A percentile compares a stretch with the other conserved stretches of the same genome.
phyloP scores from a whole-genome alignment of 176 grass and related monocot species.

The Sorghum bicolor region Sorghum_bicolor_NCBIv3 NC_012877.2:55562501-55563000 shows the following conservation, averaged over 20 bases:
- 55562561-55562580: not conserved
- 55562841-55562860: not conserved
- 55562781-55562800: not conserved
- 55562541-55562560: not conserved
- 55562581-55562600: constrained; percentile 8
- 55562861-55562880: not conserved
- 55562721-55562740: constrained; percentile 19
- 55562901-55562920: constrained; percentile 95
- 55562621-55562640: constrained; percentile 87
- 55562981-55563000: constrained; percentile 94
- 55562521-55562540: not conserved
- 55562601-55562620: constrained; percentile 94
- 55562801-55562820: not conserved
- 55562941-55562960: constrained; percentile 82
- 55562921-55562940: constrained; percentile 84
- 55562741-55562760: constrained; percentile 8
- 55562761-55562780: not conserved
- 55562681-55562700: constrained; percentile 40
- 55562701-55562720: constrained; percentile 5
- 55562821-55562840: not conserved
- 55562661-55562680: constrained; percentile 95
- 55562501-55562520: constrained; percentile 16
- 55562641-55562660: constrained; percentile 89
- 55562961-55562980: constrained; percentile 65
- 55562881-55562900: constrained; percentile 58